Percentiles rank a stretch among this genome's conserved stretches.
Evolutionary conservation across 768 basidiomycete species (phyloP).

Genomic region (Kwoniella pini): DNA sequence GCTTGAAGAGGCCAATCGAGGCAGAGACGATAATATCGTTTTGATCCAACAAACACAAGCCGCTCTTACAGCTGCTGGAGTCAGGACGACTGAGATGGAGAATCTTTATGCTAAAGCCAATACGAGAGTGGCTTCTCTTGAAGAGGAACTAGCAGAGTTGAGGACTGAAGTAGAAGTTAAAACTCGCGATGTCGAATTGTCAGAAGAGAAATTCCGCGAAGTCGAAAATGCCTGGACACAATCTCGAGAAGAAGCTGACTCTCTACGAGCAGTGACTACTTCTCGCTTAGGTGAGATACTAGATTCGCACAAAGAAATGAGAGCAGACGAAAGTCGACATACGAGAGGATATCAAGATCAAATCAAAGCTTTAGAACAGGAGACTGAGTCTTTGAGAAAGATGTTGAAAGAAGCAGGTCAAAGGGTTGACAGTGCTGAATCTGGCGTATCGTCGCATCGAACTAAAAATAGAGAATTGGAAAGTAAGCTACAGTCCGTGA

Average conservation of each 20-base stretch:
- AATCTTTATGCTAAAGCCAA: conserved; percentile 69
- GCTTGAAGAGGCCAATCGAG: conserved; percentile 68
- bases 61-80: conserved; percentile 73
- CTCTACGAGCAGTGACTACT: conserved; percentile 81
- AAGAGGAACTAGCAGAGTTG: conserved; percentile 74
- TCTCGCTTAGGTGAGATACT: conserved; percentile 80
- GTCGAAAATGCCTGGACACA: conserved; percentile 89
- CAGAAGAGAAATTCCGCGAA: conserved; percentile 68
- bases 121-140: conserved; percentile 69
- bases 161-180: conserved; percentile 78
- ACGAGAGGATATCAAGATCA: conserved; percentile 78
- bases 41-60: conserved; percentile 81
- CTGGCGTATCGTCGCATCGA: conserved; percentile 68
- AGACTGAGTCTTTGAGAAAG: conserved; percentile 71
- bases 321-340: conserved; percentile 76
- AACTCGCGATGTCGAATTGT: conserved; percentile 70
- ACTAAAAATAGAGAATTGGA: conserved; percentile 67
- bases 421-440: conserved; percentile 69
- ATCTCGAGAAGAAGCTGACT: conserved; percentile 89
- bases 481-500: conserved; percentile 65
- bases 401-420: conserved; percentile 77
- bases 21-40: conserved; percentile 80
- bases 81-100: conserved; percentile 78
- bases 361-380: conserved; percentile 73
- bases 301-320: conserved; percentile 81